Evolutionary conservation across 306 rosid genomes (phyloP).

Genomic region (Sesbania bispinosa): DNA sequence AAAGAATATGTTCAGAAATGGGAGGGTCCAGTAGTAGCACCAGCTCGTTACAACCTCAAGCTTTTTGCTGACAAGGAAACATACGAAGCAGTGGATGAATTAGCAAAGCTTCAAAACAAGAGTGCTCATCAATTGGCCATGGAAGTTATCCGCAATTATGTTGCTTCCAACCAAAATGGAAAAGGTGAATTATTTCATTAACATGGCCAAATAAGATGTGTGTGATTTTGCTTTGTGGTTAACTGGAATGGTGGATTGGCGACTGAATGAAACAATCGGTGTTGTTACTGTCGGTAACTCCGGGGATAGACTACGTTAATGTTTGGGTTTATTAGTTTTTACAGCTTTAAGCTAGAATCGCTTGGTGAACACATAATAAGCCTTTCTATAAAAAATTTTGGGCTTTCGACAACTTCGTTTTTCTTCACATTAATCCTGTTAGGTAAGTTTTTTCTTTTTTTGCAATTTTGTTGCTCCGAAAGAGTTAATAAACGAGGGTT

Average conservation of each 20-base stretch:
- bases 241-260: slow-evolving; percentile 17
- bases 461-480: slow-evolving; percentile 20
- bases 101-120: slow-evolving; percentile 81
- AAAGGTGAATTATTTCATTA: slow-evolving; percentile 58
- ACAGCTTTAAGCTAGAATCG: slow-evolving; percentile 17
- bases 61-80: slow-evolving; percentile 90
- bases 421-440: background rate
- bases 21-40: slow-evolving; percentile 71
- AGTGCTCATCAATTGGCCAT: slow-evolving; percentile 91
- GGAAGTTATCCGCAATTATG: slow-evolving; percentile 84
- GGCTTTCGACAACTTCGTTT: background rate
- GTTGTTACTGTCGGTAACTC: slow-evolving; percentile 55
- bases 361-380: slow-evolving; percentile 19
- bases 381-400: slow-evolving; percentile 23
- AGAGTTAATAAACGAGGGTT: slow-evolving; percentile 6
- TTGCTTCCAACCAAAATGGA: slow-evolving; percentile 78
- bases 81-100: slow-evolving; percentile 66
- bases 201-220: slow-evolving; percentile 22
- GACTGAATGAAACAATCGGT: slow-evolving; percentile 25
- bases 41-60: slow-evolving; percentile 70
- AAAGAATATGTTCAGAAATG: slow-evolving; percentile 73
- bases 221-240: slow-evolving; percentile 17
- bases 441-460: background rate
- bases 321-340: slow-evolving; percentile 11
- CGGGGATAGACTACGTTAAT: slow-evolving; percentile 17